Conservation (phyloP, 129 eudicot species). For the Helianthus tuberosus region DNA sequence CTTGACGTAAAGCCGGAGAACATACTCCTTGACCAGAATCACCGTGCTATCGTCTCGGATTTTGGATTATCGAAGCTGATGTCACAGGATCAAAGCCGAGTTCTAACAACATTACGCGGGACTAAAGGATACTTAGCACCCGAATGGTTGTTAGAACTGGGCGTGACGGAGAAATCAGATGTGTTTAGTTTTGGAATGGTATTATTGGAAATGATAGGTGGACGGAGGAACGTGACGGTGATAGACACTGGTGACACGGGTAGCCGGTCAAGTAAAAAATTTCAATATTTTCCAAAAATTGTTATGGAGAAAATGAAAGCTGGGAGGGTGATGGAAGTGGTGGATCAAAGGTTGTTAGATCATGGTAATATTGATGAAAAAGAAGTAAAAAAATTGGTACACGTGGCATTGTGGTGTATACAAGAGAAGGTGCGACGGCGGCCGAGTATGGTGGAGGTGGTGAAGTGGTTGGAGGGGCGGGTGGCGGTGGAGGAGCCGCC, state of each 20-base stretch:
- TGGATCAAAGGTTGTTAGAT: constrained; percentile 64
- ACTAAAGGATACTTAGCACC: constrained; percentile 91
- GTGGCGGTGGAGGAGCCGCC: constrained; percentile 74
- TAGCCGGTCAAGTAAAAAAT: constrained; percentile 37
- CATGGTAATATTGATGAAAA: constrained; percentile 51
- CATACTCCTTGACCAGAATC: constrained; percentile 65
- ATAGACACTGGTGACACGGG: constrained; percentile 34
- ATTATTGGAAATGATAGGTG: constrained; percentile 77
- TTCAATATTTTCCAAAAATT: constrained; percentile 70
- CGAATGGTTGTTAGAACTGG: constrained; percentile 84
- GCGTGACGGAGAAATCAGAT: constrained; percentile 77
- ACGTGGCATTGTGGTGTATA: constrained; percentile 81
- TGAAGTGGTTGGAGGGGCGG: constrained; percentile 82
- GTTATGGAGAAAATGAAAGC: constrained; percentile 60
- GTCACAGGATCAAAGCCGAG: constrained; percentile 65
- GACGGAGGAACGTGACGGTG: constrained; percentile 59
- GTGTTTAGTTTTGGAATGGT: constrained; percentile 90
- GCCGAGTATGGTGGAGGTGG: constrained; percentile 78
- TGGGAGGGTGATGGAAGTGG: constrained; percentile 69
- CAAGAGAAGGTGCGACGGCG: constrained; percentile 76
- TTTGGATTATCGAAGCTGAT: constrained; percentile 83
- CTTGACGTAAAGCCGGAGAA: constrained; percentile 92
- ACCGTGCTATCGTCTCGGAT: constrained; percentile 68
- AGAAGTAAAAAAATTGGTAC: constrained; percentile 56
- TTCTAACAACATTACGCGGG: constrained; percentile 67